A percentile compares a stretch with the other conserved stretches of the same genome.
phyloP scores from a whole-genome alignment of 2,329 filamentous ascomycete genomes.

The Diplodia corticola region DNA sequence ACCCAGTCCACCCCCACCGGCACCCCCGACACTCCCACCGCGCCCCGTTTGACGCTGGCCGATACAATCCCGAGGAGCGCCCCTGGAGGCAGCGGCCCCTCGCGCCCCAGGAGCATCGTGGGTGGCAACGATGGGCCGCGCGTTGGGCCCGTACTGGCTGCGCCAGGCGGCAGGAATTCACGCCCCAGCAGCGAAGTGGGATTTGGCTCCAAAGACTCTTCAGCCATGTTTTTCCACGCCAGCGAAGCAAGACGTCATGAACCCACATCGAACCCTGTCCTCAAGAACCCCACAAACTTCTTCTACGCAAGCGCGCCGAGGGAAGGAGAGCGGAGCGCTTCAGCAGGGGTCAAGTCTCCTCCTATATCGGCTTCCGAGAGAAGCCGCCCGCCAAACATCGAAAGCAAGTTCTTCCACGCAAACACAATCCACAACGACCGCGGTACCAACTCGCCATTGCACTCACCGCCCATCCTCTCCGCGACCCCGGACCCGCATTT shows the following conservation, averaged over 20 bases:
- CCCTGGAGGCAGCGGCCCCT: slow-evolving; percentile 11
- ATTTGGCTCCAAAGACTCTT: slow-evolving; percentile 33
- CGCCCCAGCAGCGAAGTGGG: slow-evolving; percentile 27
- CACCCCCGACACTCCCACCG: slow-evolving; percentile 51
- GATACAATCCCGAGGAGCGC: slow-evolving; percentile 18
- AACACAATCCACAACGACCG: slow-evolving; percentile 52
- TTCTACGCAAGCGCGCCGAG: slow-evolving; percentile 54
- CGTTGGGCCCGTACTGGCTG: not conserved
- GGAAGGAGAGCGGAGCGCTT: slow-evolving; percentile 33
- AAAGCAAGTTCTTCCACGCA: slow-evolving; percentile 71
- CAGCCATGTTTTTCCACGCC: slow-evolving; percentile 86
- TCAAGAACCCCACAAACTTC: slow-evolving; percentile 51
- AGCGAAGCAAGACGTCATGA: slow-evolving; percentile 61
- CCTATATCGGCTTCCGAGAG: slow-evolving; percentile 36
- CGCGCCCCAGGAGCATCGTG: slow-evolving; percentile 41
- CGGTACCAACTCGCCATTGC: slow-evolving; percentile 32
- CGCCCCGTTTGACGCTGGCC: slow-evolving; percentile 15
- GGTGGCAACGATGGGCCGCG: slow-evolving; percentile 28
- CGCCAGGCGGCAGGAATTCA: slow-evolving; percentile 11
- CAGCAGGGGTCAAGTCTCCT: slow-evolving; percentile 35
- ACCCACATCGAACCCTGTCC: slow-evolving; percentile 30
- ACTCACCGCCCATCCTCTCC: slow-evolving; percentile 34
- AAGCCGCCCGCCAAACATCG: slow-evolving; percentile 26
- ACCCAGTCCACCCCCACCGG: slow-evolving; percentile 64
- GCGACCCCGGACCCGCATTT: slow-evolving; percentile 32